Base-by-base conservation (phyloP, 768 basidiomycete species). In the Saitozyma sp. region DNA sequence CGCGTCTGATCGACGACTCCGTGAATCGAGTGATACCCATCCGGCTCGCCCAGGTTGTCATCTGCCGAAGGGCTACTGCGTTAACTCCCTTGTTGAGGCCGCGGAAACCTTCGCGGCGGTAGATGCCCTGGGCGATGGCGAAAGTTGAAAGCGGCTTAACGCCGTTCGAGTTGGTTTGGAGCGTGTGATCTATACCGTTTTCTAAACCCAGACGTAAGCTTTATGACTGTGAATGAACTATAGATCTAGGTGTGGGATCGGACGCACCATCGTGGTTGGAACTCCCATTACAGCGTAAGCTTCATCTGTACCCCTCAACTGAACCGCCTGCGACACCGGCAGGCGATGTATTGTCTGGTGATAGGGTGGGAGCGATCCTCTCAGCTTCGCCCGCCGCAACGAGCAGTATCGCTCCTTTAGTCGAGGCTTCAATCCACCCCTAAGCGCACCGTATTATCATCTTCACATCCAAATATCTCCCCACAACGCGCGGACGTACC, bases 1-100 rank as follows among this genome's bases (percentile, higher is more conserved):
- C 51, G 51, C 13, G n/a, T n/a, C 51, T 9, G 20, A 52, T 52
- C 9, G 51, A 52, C 10, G 13, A 13, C 51, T 52, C 51, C 10
- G 20, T 52, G 51, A 52, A 52, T 19, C 51, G 11, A 10, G 51
- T 52, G 51, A 52, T 52, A 52, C 51, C 51, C 51, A 52, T 52
- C 11, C 51, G 11, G 20, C 51, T 52, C 9, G 13, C 51, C 51
- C 51, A 52, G 11, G 51, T 52, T 29, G 51, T 52, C 51, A 52
- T 52, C 51, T 52, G 51, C 13, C 51, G 11, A 9, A 52, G 10
- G 9, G 51, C 51, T 29, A 52, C 51, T 10, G 51, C 51, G 20
- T 52, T 52, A 9, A 52, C 11, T 13, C 51, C 51, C n/a, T 52
- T 52, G 20, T 52, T 52, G 9, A 52, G 20, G 9, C 51, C 51